Percentiles rank a stretch among this genome's conserved stretches.
Conservation (phyloP, 2,329 filamentous ascomycete genomes). For the Phialophora verrucosa region DNA sequence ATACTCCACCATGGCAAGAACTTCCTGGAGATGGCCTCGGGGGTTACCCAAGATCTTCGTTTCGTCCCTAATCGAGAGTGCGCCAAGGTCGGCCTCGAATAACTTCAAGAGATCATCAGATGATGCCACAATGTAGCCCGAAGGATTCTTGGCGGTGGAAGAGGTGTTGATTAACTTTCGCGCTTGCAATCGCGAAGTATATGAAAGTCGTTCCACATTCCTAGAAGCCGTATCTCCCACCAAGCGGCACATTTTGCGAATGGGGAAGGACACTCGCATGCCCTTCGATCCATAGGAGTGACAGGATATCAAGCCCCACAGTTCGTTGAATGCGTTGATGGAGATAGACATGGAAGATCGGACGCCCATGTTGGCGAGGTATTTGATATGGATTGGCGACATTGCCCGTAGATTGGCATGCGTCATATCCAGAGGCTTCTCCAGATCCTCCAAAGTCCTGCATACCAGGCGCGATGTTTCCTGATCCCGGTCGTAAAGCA, state of each 20-base stretch:
- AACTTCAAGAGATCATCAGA: constrained; percentile 83
- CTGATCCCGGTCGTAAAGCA: constrained; percentile 84
- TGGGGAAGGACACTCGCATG: constrained; percentile 91
- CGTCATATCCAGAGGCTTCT: constrained; percentile 78
- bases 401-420: constrained; percentile 86
- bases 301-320: constrained; percentile 88
- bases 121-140: constrained; percentile 87
- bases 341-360: constrained; percentile 96
- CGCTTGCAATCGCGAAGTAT: constrained; percentile 81
- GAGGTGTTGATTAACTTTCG: constrained; percentile 87
- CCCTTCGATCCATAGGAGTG: constrained; percentile 78
- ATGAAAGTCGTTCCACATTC: constrained; percentile 86
- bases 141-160: constrained; percentile 79
- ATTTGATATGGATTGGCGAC: constrained; percentile 88
- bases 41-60: constrained; percentile 78
- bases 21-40: constrained; percentile 78
- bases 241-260: constrained; percentile 88
- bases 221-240: constrained; percentile 84
- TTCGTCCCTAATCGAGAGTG: constrained; percentile 84
- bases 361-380: constrained; percentile 85
- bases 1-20: constrained; percentile 83
- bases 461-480: constrained; percentile 82
- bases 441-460: constrained; percentile 73
- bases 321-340: constrained; percentile 80
- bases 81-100: constrained; percentile 85